These are phyloP conservation scores for Aspergillus flavus DNA, from an alignment of 2,329 filamentous ascomycete species.

Conservation along the genomic window DNA sequence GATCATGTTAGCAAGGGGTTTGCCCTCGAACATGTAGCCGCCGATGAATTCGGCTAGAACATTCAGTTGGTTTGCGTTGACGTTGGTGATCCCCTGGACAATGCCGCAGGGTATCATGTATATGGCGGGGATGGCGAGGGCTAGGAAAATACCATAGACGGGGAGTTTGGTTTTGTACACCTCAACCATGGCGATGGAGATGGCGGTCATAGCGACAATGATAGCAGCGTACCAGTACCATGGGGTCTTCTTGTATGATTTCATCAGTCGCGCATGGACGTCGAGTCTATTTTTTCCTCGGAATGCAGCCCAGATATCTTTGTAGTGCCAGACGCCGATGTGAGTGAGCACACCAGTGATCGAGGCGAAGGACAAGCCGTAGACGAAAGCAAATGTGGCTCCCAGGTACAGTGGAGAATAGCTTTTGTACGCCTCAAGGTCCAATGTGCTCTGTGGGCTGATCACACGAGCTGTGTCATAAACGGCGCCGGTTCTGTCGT, in stretches of 20 bases:
- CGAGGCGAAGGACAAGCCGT: slow-evolving; percentile 66
- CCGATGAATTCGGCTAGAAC: slow-evolving; percentile 49
- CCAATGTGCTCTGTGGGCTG: slow-evolving; percentile 54
- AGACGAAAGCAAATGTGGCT: slow-evolving; percentile 55
- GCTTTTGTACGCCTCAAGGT: slow-evolving; percentile 60
- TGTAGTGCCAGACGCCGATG: slow-evolving; percentile 31
- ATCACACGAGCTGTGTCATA: slow-evolving; percentile 65
- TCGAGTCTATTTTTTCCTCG: slow-evolving; percentile 43
- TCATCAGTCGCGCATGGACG: slow-evolving; percentile 46
- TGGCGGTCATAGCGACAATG: slow-evolving; percentile 31
- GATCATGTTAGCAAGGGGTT: slow-evolving; percentile 49
- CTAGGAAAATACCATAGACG: slow-evolving; percentile 47
- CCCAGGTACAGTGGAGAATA: slow-evolving; percentile 67
- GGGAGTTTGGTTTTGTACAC: slow-evolving; percentile 49
- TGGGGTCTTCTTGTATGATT: slow-evolving; percentile 41
- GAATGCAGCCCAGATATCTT: slow-evolving; percentile 32
- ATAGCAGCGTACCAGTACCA: slow-evolving; percentile 48
- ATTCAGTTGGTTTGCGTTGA: slow-evolving; percentile 48
- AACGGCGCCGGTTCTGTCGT: slow-evolving; percentile 60
- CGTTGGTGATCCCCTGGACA: slow-evolving; percentile 48
- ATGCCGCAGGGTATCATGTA: slow-evolving; percentile 51
- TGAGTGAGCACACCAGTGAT: slow-evolving; percentile 54
- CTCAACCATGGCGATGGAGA: slow-evolving; percentile 39
- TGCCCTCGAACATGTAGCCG: slow-evolving; percentile 49
- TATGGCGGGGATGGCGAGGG: slow-evolving; percentile 43